These are phyloP conservation scores for Neoboletus subvelutipes DNA, from an alignment of 768 basidiomycete genomes.

Conservation along the genomic window DNA sequence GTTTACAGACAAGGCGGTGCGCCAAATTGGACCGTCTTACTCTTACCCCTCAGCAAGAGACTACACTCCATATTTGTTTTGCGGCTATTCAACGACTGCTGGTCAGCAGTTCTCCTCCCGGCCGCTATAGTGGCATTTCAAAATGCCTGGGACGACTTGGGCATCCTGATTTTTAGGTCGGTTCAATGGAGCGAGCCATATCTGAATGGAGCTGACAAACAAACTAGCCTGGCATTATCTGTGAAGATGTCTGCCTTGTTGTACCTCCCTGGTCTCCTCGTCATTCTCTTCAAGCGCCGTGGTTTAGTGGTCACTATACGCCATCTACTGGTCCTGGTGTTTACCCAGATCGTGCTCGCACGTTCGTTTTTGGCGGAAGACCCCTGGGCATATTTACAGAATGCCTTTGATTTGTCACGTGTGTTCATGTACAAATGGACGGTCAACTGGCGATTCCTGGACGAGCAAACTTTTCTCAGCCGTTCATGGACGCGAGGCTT, in stretches of 20 bases:
- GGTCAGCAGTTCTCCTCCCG: slow-evolving; percentile 69
- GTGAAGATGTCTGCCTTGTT: slow-evolving; percentile 94
- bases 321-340: slow-evolving; percentile 41
- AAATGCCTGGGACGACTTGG: slow-evolving; percentile 55
- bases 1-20: slow-evolving; percentile 65
- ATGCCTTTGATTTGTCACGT: slow-evolving; percentile 85
- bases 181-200: slow-evolving; percentile 17
- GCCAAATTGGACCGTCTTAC: slow-evolving; percentile 70
- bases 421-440: slow-evolving; percentile 96
- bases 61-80: slow-evolving; percentile 92
- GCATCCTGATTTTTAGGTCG: slow-evolving; percentile 73
- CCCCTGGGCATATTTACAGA: slow-evolving; percentile 61
- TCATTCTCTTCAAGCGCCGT: slow-evolving; percentile 73
- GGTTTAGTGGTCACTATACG: slow-evolving; percentile 55
- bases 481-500: slow-evolving; percentile 58
- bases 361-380: slow-evolving; percentile 66
- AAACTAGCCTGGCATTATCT: slow-evolving; percentile 57
- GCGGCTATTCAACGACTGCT: slow-evolving; percentile 94
- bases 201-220: background rate
- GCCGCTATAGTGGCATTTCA: slow-evolving; percentile 67
- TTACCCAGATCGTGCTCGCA: slow-evolving; percentile 60
- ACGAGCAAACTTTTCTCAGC: slow-evolving; percentile 74
- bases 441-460: slow-evolving; percentile 93
- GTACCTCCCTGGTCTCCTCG: slow-evolving; percentile 84
- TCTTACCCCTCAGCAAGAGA: slow-evolving; percentile 87